phyloP scores from a whole-genome alignment of 768 basidiomycete species.

The Phaeotremella fagi region DNA sequence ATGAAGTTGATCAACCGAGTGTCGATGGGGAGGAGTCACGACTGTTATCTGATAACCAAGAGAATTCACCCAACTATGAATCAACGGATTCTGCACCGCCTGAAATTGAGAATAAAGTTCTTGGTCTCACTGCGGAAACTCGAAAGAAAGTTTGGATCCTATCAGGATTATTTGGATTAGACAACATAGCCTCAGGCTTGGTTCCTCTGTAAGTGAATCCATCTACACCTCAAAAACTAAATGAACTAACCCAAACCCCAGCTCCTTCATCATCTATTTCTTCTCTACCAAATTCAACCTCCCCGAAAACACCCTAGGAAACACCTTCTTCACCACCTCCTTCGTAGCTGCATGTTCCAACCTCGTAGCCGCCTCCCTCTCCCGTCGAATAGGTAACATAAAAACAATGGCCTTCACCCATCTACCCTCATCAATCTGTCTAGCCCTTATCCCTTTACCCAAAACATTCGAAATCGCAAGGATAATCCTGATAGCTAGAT shows the following conservation, averaged over 20 bases:
- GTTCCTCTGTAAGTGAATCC: constrained; percentile 18
- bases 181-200: too few relatives aligned
- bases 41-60: too few relatives aligned
- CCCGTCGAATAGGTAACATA: constrained; percentile 28
- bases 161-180: too few relatives aligned
- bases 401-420: constrained; percentile 42
- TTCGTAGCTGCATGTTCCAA: constrained; percentile 31
- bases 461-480: constrained; percentile 17
- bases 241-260: too few relatives aligned
- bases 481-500: constrained; percentile 24
- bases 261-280: too few relatives aligned
- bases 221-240: constrained; percentile 29
- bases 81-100: too few relatives aligned
- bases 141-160: constrained; percentile 11
- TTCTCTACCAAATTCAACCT: too few relatives aligned
- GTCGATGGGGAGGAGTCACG: too few relatives aligned
- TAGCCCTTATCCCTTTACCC: constrained; percentile 21
- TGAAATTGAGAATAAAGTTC: too few relatives aligned
- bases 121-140: too few relatives aligned
- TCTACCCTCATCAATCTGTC: constrained; percentile 30
- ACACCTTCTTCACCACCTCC: constrained; percentile 28
- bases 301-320: constrained; percentile 16
- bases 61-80: too few relatives aligned
- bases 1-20: too few relatives aligned
- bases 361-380: constrained; percentile 28